These are phyloP conservation scores for Pistacia vera DNA, from an alignment of 345 rosid genomes.

Conservation along the genomic window DNA sequence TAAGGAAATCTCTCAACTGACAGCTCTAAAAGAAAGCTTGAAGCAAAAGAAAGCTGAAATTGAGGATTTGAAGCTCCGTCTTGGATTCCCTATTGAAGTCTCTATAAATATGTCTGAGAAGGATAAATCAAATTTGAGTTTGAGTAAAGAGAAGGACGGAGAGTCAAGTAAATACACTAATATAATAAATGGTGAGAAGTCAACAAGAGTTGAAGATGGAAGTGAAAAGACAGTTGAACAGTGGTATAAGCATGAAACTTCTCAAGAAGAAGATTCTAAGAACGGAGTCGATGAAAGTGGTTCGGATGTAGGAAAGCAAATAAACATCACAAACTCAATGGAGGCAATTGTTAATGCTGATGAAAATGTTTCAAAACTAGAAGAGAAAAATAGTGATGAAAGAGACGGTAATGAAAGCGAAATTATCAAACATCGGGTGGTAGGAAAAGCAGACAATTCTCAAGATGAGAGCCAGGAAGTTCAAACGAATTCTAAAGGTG, in stretches of 20 bases:
- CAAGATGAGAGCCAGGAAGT: slow-evolving; percentile 11
- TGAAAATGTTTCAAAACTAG: slow-evolving; percentile 5
- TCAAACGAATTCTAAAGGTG: slow-evolving; percentile 22
- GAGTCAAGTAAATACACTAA: slow-evolving; percentile 1
- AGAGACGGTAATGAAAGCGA: slow-evolving; percentile 18
- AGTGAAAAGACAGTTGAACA: slow-evolving; percentile 16
- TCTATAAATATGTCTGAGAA: slow-evolving; percentile 23
- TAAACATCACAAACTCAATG: slow-evolving; percentile 9
- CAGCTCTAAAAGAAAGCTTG: slow-evolving; percentile 39
- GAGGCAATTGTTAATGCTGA: neutral
- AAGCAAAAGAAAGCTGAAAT: slow-evolving; percentile 56
- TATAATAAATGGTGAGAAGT: neutral
- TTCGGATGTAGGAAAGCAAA: slow-evolving; percentile 6
- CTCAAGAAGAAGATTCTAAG: slow-evolving; percentile 11
- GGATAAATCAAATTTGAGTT: slow-evolving; percentile 12
- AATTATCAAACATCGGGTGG: slow-evolving; percentile 1
- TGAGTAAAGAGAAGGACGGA: neutral
- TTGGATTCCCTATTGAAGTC: slow-evolving; percentile 26
- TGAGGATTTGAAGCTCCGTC: slow-evolving; percentile 42
- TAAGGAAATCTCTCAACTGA: slow-evolving; percentile 24
- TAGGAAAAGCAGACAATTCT: slow-evolving; percentile 5
- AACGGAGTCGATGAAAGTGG: neutral
- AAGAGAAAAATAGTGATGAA: slow-evolving; percentile 1
- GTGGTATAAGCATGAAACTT: slow-evolving; percentile 13
- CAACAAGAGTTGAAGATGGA: slow-evolving; percentile 16